Evolutionary conservation across 495 filamentous ascomycete genomes (phyloP), one percentile per base, ranked within the genome.

Genomic region (Hypoxylon subgilvum): DNA sequence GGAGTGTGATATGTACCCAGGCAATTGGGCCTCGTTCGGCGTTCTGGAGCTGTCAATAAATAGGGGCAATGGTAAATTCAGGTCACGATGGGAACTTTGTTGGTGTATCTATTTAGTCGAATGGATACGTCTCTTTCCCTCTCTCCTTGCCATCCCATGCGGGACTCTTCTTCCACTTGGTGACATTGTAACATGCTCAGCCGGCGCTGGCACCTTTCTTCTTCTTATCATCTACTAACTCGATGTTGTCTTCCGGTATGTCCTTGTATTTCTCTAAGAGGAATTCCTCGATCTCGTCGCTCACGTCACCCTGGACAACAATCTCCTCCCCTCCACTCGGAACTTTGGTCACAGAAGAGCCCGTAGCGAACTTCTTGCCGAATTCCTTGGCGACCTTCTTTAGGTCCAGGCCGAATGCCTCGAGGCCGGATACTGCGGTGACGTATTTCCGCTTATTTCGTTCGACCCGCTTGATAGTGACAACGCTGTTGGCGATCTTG

Each of bases 401-500:
- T 69, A 96, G 77, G 50, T 97, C 94, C 46, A 96, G 68, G 0
- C 92, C 92, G 61, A 96, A 92, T 0, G 88, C 86, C 71, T 97
- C 94, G 16, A 99, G 75, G 1, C 94, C 94, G 0, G 81, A 81
- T n/a, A 97, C 84, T 12, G 91, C 86, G 2, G 92, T 99, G 30
- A 97, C 92, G 66, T 86, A 92, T 75, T 99, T 99, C 58, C 94
- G 83, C 80, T 99, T 99, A 76, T 95, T 96, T 42, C 94, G 84
- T 79, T 99, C 94, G 44, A 99, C 90, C 2, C 95, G 89, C 82
- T 97, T 97, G 72, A 99, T 96, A 45, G 82, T 84, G 19, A 98
- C 79, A 68, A 93, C 91, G 40, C 88, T 88, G 44, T 85, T 82
- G 14, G 89, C 88, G 55, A 88, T 88, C 64, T 80, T 81, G 65